Conservation (phyloP, 1,139 yeast species). For the Kodamaea derodonti region DNA sequence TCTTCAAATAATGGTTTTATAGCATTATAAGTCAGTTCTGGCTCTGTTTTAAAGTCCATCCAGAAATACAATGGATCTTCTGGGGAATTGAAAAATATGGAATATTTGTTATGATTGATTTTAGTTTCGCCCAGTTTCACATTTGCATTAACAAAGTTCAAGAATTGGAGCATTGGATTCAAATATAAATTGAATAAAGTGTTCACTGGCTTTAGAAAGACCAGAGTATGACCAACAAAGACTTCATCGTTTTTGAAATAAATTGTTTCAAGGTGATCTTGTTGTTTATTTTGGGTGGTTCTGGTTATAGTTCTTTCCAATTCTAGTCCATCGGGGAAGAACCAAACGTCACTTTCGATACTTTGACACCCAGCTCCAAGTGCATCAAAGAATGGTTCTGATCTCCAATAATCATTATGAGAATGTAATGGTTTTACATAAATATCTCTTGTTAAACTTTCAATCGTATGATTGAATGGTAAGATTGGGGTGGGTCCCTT, state of each 20-base stretch:
- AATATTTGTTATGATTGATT: constrained; percentile 16
- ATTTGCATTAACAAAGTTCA: constrained; percentile 43
- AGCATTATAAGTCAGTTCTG: constrained; percentile 28
- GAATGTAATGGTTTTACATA: constrained; percentile 56
- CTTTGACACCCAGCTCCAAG: constrained; percentile 55
- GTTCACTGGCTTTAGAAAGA: constrained; percentile 37
- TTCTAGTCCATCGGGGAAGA: constrained; percentile 28
- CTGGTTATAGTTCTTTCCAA: constrained; percentile 22
- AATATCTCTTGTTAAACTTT: constrained; percentile 47
- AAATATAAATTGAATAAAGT: constrained; percentile 54
- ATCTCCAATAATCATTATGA: constrained; percentile 76
- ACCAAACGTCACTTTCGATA: constrained; percentile 74
- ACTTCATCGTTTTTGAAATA: constrained; percentile 33
- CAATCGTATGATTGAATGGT: constrained; percentile 19
- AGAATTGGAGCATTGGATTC: constrained; percentile 45
- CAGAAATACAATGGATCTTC: constrained; percentile 38
- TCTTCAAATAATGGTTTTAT: constrained; percentile 27
- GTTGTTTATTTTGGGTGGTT: constrained; percentile 12
- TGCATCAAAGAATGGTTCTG: constrained; percentile 60
- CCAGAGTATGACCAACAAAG: constrained; percentile 66
- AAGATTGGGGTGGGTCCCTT: constrained; percentile 11
- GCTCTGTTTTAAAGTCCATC: constrained; percentile 42
- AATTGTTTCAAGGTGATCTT: constrained; percentile 12
- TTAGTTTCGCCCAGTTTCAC: constrained; percentile 10
- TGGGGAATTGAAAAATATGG: constrained; percentile 38